Evolutionary conservation across 768 basidiomycete species (phyloP).

Genomic region (Russula virescens): DNA sequence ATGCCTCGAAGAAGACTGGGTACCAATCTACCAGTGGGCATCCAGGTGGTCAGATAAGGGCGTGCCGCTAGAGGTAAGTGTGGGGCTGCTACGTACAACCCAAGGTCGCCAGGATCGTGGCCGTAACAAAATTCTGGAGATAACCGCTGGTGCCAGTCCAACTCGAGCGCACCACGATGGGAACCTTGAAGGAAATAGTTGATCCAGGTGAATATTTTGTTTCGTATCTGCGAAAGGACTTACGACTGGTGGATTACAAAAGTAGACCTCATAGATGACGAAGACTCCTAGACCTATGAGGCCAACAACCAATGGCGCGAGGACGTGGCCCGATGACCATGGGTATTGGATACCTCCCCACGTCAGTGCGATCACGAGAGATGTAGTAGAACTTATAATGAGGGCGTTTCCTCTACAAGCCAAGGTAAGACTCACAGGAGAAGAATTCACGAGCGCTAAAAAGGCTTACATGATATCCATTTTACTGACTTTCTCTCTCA

Average conservation of each 20-base stretch:
- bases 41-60: not conserved
- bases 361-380: slow-evolving; percentile 33
- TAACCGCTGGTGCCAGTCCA: slow-evolving; percentile 34
- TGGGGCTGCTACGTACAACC: slow-evolving; percentile 8
- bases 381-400: slow-evolving; percentile 30
- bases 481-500: slow-evolving; percentile 31
- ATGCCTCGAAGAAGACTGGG: slow-evolving; percentile 37
- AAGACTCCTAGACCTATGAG: slow-evolving; percentile 35
- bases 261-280: slow-evolving; percentile 34
- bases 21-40: slow-evolving; percentile 33
- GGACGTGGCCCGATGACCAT: slow-evolving; percentile 37
- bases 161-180: slow-evolving; percentile 31
- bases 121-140: slow-evolving; percentile 31
- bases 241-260: slow-evolving; percentile 35
- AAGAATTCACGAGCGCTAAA: not conserved
- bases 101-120: slow-evolving; percentile 24
- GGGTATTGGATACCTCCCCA: slow-evolving; percentile 40
- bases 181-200: slow-evolving; percentile 28
- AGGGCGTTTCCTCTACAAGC: slow-evolving; percentile 34
- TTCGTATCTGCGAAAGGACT: slow-evolving; percentile 5
- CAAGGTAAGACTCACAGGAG: not conserved
- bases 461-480: slow-evolving; percentile 36
- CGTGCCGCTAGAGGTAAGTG: not conserved
- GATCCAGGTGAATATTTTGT: not conserved
- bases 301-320: slow-evolving; percentile 40